Base-by-base conservation (phyloP, 768 basidiomycete species). In the Strobilomyces dryophilus region DNA sequence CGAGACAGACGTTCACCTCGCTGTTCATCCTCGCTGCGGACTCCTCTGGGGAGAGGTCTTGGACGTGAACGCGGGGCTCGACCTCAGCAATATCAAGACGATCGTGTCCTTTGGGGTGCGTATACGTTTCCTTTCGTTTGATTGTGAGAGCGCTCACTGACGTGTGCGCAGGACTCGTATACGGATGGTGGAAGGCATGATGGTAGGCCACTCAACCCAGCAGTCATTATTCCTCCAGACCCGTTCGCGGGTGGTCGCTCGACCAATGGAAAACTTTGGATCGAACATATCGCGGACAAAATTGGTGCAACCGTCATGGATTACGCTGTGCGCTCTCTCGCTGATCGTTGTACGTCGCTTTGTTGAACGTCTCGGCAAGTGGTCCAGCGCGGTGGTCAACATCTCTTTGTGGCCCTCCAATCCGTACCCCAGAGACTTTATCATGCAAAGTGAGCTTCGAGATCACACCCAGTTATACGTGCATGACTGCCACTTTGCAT, bases 41-140 rank as follows among this genome's bases (percentile, higher is more conserved):
- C 55, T 64, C 3, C 60, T 80, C 1, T 58, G 55, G 47, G 77
- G 76, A 2, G 69, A 58, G 4, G 66, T 71, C 5, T 67, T 77
- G 2, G 76, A 81, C 53, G 70, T 79, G 15, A 82, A 79, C 41
- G 77, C 76, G 0, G 81, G 81, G 0, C 58, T 83, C 12, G 31
- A 63, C 42, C 65, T 76, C 15, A 26, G 54, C 0, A 53, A 44
- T 1, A 67, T 74, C 53, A 74, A 73, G 54, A 82, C 76, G 6
- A 74, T 82, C 36, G 80, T 82, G 1, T 71, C 79, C 1, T 81
- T 82, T 52, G 78, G 79, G 20, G 80, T 79, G 58, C 42, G 71
- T 66, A 11, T 6, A 3, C 47, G 0, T 18, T 31, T 7, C 15
- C 21, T 35, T 44, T 31, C 11, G 2, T 17, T 20, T 45, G 26